These are phyloP conservation scores for Fraxinus albicans DNA, from an alignment of 305 asterid genomes.

Conservation along the genomic window DNA sequence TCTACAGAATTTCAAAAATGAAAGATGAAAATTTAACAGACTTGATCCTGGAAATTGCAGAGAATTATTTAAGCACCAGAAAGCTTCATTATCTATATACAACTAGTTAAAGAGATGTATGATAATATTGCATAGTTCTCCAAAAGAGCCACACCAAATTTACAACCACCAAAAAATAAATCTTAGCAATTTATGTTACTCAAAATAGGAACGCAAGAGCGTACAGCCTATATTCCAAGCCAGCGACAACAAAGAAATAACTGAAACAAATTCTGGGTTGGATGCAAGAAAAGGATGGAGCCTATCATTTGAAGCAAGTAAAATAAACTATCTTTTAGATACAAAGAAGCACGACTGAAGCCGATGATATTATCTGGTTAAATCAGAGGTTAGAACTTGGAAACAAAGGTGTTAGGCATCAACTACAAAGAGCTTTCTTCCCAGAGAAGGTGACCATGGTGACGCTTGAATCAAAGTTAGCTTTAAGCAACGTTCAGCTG, in stretches of 20 bases:
- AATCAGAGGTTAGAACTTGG: neutral
- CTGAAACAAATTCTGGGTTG: neutral
- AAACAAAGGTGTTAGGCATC: neutral
- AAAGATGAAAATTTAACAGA: neutral
- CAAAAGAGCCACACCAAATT: neutral
- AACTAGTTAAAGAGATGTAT: neutral
- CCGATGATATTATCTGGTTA: neutral
- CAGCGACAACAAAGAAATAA: neutral
- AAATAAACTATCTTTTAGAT: neutral
- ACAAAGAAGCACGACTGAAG: neutral
- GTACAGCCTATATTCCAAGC: neutral
- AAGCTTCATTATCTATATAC: neutral
- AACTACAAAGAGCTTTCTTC: neutral
- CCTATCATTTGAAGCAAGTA: neutral
- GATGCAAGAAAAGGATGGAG: neutral
- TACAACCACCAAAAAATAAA: neutral
- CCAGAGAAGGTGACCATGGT: neutral
- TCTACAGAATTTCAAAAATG: conserved; percentile 31
- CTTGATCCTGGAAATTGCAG: neutral
- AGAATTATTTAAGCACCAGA: neutral
- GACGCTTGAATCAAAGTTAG: neutral
- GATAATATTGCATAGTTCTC: neutral
- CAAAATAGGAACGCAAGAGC: neutral
- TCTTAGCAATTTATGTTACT: neutral
- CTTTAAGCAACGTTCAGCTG: neutral